phyloP scores from a whole-genome alignment of 2,329 filamentous ascomycete genomes.

The Pseudogymnoascus sp. region DNA sequence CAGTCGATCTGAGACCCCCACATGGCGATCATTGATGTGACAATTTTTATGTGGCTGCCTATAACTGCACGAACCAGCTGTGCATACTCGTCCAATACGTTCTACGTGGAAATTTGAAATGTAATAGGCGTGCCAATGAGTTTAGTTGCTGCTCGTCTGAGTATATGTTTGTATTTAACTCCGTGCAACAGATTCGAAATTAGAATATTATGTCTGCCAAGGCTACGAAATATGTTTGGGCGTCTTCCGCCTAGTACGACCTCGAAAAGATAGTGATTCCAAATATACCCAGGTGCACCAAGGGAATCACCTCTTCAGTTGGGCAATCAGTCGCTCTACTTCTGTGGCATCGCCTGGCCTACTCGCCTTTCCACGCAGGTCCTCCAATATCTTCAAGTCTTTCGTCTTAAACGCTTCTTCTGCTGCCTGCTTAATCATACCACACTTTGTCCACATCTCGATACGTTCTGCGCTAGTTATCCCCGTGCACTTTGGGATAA shows the following conservation, averaged over 20 bases:
- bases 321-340: conserved; percentile 70
- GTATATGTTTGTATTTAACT: background rate
- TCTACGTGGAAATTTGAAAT: background rate
- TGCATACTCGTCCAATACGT: background rate
- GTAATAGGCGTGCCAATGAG: background rate
- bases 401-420: conserved; percentile 84
- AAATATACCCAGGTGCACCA: background rate
- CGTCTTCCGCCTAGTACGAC: background rate
- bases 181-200: background rate
- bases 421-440: conserved; percentile 78
- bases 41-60: conserved; percentile 1
- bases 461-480: conserved; percentile 57
- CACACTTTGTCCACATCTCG: conserved; percentile 95
- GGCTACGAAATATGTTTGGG: background rate
- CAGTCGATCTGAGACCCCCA: conserved; percentile 10
- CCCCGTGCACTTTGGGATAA: conserved; percentile 80
- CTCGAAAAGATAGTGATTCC: background rate
- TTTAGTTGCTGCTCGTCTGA: background rate
- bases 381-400: conserved; percentile 68
- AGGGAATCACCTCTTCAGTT: conserved; percentile 46
- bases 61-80: background rate
- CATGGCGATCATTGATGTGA: conserved; percentile 5
- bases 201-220: background rate
- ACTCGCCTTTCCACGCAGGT: conserved; percentile 67
- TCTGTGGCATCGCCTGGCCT: conserved; percentile 63